Percentiles rank a stretch among this genome's conserved stretches.
Conservation (phyloP, 2,329 filamentous ascomycete genomes). For the Penicillium italicum region DNA sequence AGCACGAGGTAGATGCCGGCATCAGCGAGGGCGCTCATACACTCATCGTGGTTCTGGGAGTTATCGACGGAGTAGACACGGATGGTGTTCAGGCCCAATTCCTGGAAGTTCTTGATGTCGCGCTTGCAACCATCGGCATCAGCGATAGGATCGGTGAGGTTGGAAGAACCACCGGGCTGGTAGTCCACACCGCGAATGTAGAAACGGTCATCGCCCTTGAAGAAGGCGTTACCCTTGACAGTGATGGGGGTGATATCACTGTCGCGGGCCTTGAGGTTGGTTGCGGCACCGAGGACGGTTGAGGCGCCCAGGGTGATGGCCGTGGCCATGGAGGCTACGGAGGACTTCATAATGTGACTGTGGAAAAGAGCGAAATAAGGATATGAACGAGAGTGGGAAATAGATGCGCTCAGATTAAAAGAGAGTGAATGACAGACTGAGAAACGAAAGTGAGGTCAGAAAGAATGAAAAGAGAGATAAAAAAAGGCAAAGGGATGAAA, state of each 20-base stretch:
- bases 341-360: conserved; percentile 55
- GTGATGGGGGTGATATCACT: conserved; percentile 52
- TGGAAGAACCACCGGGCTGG: conserved; percentile 62
- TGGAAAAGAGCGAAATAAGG: conserved; percentile 13
- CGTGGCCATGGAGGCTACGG: conserved; percentile 45
- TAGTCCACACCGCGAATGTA: conserved; percentile 58
- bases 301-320: conserved; percentile 47
- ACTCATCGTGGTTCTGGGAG: conserved; percentile 72
- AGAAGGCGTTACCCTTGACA: conserved; percentile 65
- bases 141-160: conserved; percentile 70
- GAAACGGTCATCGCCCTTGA: conserved; percentile 57
- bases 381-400: conserved; percentile 13
- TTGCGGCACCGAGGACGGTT: conserved; percentile 45
- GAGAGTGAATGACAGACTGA: conserved; percentile 24
- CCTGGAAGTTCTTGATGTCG: conserved; percentile 76
- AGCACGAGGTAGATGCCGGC: conserved; percentile 90
- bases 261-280: conserved; percentile 38
- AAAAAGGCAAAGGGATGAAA: conserved; percentile 21
- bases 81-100: conserved; percentile 84
- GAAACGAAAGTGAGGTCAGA: conserved; percentile 8
- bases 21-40: conserved; percentile 75
- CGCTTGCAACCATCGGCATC: conserved; percentile 68
- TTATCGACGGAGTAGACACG: conserved; percentile 94
- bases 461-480: conserved; percentile 23
- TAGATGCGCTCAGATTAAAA: conserved; percentile 11